Base-by-base conservation (phyloP, 306 rosid genomes). In the Argentina anserina region DNA sequence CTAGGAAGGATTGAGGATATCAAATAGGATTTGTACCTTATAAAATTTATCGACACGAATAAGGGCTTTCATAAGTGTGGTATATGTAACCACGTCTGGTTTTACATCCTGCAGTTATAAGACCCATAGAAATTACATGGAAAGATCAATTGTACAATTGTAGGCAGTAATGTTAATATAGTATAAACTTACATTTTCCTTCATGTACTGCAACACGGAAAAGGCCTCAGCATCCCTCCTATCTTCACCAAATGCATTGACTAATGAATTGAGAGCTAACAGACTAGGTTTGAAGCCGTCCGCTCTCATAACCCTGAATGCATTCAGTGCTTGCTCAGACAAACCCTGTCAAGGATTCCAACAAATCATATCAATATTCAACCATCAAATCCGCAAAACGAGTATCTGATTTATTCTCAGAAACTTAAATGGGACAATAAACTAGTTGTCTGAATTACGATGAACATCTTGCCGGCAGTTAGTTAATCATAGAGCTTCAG, bases 1-100 rank as follows among this genome's bases (percentile, higher is more conserved):
- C n/a, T n/a, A n/a, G n/a, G n/a, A n/a, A 5, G 65, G 77, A 15
- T 55, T 61, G 64, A 49, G 42, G 64, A 25, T 47, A 76, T 31
- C 3, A 45, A 9, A 41, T 34, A 14, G 31, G 4, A 71, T 59
- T 55, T 21, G 28, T 83, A 93, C 98, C 97, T 90, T 84, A 62
- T 79, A 69, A 81, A 77, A 86, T 84, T 90, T 93, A 28, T 86
- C 97, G 26, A 86, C 97, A 25, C 92, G 96, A 70, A 90, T 83
- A 81, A 93, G 80, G 70, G 93, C 84, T 87, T 93, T 90, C 96
- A 93, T 93, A 29, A 93, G 97, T 0, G 98, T 93, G n/a, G 98
- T 93, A 76, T 87, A 93, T n/a, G 98, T 88, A 43, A 93, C 83
- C 56, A 93, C 98, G 78, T 93, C 98, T 66, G 97, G 93, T 77